A percentile compares a stretch with the other conserved stretches of the same genome.
phyloP scores from a whole-genome alignment of 768 basidiomycete genomes.

The Phallus indusiatus region DNA sequence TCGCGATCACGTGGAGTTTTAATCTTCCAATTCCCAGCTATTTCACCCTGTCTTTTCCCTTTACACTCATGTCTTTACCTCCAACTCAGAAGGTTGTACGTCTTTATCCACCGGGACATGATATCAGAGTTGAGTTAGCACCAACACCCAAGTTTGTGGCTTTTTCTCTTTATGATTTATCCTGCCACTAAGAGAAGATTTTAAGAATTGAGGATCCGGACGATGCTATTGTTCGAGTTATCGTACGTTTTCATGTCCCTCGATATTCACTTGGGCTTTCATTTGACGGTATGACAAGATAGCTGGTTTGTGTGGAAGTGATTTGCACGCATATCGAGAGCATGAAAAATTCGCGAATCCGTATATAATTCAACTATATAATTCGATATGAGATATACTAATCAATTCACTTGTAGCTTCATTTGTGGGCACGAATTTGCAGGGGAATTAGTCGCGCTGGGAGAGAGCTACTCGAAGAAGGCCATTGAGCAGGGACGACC shows the following conservation, averaged over 20 bases:
- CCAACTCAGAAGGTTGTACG: constrained; percentile 9
- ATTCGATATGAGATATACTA: constrained; percentile 7
- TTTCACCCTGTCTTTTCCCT: neutral
- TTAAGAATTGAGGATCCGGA: constrained; percentile 62
- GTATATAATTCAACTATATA: constrained; percentile 30
- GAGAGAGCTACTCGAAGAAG: constrained; percentile 40
- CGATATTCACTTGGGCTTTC: no score
- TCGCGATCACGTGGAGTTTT: neutral
- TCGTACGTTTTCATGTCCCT: constrained; percentile 29
- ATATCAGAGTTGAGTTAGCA: constrained; percentile 8
- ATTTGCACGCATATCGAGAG: constrained; percentile 68
- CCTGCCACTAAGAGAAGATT: neutral
- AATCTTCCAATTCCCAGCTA: neutral
- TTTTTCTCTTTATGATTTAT: neutral
- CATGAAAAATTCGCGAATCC: constrained; percentile 41
- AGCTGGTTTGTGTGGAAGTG: constrained; percentile 41
- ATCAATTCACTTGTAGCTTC: constrained; percentile 29
- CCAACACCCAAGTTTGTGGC: constrained; percentile 3
- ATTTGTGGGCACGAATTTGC: constrained; percentile 72
- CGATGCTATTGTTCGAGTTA: constrained; percentile 70
- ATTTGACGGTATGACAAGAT: constrained; percentile 7
- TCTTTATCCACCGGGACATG: constrained; percentile 9
- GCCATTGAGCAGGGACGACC: constrained; percentile 39
- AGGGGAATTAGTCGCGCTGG: constrained; percentile 61
- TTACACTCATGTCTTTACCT: constrained; percentile 1